A percentile compares a stretch with the other conserved stretches of the same genome.
These are phyloP conservation scores for Brettanomyces nanus DNA, from an alignment of 805 yeast species.

Conservation along the genomic window DNA sequence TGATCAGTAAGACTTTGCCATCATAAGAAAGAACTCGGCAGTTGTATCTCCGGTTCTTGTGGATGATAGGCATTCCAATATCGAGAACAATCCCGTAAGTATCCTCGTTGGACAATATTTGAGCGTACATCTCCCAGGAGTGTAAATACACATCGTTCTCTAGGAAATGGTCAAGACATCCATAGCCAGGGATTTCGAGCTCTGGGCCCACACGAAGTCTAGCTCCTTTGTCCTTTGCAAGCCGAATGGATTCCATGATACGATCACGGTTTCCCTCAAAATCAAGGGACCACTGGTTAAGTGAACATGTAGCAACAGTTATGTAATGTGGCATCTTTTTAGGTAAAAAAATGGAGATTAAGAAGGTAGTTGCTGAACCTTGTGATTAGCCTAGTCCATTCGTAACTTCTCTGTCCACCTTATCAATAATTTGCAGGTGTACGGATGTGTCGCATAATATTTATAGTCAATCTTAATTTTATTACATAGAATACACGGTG, in stretches of 20 bases:
- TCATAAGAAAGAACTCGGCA: conserved; percentile 81
- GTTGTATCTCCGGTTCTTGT: conserved; percentile 82
- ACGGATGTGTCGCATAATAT: too few relatives aligned
- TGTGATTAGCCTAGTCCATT: too few relatives aligned
- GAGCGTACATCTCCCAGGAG: conserved; percentile 89
- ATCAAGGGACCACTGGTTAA: conserved; percentile 98
- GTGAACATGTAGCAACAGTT: conserved; percentile 87
- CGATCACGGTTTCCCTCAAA: conserved; percentile 95
- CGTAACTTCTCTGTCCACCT: too few relatives aligned
- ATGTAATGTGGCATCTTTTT: conserved; percentile 87
- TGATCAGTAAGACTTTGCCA: conserved; percentile 70
- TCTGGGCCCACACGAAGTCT: conserved; percentile 93
- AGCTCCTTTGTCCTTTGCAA: conserved; percentile 74
- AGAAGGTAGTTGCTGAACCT: too few relatives aligned
- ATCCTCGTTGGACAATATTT: conserved; percentile 58
- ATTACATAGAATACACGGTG: too few relatives aligned
- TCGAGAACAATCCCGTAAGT: conserved; percentile 77
- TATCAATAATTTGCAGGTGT: too few relatives aligned
- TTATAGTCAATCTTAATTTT: background rate
- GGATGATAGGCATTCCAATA: conserved; percentile 90
- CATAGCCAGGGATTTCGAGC: conserved; percentile 89
- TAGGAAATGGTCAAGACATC: conserved; percentile 87
- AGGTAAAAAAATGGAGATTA: too few relatives aligned
- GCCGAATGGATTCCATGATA: conserved; percentile 67
- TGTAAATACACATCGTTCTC: conserved; percentile 86